Percentiles rank a stretch among this genome's conserved stretches.
Conservation (phyloP, 495 filamentous ascomycete genomes). For the Talaromyces liani region DNA sequence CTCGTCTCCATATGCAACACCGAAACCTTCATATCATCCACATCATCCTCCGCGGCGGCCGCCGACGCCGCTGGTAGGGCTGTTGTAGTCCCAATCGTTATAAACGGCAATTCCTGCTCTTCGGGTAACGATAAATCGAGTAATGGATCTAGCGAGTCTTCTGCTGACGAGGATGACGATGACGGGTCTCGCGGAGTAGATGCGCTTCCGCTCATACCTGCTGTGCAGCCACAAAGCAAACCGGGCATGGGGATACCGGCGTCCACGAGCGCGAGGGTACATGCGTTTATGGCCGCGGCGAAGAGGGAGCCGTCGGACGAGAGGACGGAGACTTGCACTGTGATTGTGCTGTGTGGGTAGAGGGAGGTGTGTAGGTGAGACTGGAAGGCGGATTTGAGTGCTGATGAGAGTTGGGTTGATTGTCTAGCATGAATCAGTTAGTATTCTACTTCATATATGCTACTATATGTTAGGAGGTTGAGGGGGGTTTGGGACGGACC, state of each 20-base stretch:
- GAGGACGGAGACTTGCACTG: conserved; percentile 77
- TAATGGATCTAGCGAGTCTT: conserved; percentile 74
- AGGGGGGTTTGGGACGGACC: conserved; percentile 41
- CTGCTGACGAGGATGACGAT: neutral
- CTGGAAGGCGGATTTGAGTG: conserved; percentile 65
- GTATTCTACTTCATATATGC: neutral
- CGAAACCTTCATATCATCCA: conserved; percentile 59
- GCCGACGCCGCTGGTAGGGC: conserved; percentile 24
- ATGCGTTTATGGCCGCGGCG: conserved; percentile 83
- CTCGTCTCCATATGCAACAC: conserved; percentile 78
- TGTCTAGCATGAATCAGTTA: conserved; percentile 41
- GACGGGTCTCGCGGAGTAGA: conserved; percentile 31
- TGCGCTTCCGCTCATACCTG: conserved; percentile 64
- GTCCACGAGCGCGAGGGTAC: conserved; percentile 86
- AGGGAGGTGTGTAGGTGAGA: conserved; percentile 73
- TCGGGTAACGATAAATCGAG: conserved; percentile 81
- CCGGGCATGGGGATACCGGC: conserved; percentile 92
- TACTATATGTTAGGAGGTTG: neutral
- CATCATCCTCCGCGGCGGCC: conserved; percentile 23
- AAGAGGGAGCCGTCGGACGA: conserved; percentile 85
- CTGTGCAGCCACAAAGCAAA: conserved; percentile 81
- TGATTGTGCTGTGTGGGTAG: conserved; percentile 82
- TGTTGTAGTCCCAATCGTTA: conserved; percentile 79
- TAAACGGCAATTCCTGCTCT: conserved; percentile 80
- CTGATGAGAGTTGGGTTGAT: conserved; percentile 70